These are phyloP conservation scores for Gossypium arboreum DNA, from an alignment of 345 rosid species.

Conservation along the genomic window DNA sequence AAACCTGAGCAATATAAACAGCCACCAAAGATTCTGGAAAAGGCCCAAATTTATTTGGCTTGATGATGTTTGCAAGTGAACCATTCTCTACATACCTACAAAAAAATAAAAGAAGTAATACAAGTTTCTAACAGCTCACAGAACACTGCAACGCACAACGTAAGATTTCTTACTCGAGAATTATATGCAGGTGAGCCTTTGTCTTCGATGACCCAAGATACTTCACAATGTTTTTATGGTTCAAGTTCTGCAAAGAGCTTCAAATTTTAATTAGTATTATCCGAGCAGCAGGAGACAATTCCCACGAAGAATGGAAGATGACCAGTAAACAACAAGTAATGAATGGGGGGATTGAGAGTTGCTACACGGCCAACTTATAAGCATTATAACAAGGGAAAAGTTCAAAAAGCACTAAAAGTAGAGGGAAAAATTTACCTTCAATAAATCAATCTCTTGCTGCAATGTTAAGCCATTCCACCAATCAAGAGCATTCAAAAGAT, in stretches of 20 bases:
- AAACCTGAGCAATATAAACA: constrained; percentile 96
- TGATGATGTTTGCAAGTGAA: constrained; percentile 94
- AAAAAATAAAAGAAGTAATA: constrained; percentile 17
- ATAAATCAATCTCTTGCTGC: constrained; percentile 98
- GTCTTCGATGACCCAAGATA: constrained; percentile 96
- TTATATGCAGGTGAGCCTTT: constrained; percentile 88
- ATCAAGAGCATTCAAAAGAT: constrained; percentile 29
- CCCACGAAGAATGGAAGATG: not conserved
- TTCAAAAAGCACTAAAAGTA: not conserved
- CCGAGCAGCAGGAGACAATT: not conserved
- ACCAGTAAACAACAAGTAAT: not conserved
- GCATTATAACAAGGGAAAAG: not conserved
- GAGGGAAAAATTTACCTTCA: constrained; percentile 58
- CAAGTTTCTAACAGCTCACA: constrained; percentile 12
- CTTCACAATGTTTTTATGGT: constrained; percentile 97
- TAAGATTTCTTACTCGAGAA: constrained; percentile 75
- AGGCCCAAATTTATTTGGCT: constrained; percentile 99
- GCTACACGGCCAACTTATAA: not conserved
- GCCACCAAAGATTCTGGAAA: constrained; percentile 97
- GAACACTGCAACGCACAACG: constrained; percentile 8
- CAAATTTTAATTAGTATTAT: constrained; percentile 6
- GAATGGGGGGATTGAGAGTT: not conserved
- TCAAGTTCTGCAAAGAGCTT: constrained; percentile 66
- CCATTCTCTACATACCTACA: constrained; percentile 97
- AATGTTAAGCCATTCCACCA: constrained; percentile 28